Evolutionary conservation across 768 basidiomycete species (phyloP).

Genomic region (Favolaschia claudopus): DNA sequence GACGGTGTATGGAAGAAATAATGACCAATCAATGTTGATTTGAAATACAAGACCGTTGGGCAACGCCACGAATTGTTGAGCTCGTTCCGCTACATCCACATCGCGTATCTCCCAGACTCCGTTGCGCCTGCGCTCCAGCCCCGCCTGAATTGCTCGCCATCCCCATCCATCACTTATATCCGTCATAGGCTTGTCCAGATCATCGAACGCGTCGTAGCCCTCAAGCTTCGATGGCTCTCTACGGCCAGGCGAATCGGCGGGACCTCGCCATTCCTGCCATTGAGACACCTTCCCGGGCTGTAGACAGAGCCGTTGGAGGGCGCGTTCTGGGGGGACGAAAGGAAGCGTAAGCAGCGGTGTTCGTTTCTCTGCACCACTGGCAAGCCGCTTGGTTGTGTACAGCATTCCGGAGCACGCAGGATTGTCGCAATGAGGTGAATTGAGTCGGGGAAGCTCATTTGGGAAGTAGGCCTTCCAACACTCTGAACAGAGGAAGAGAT

Average conservation of each 20-base stretch:
- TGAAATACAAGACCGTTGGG: slow-evolving; percentile 29
- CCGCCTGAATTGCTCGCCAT: slow-evolving; percentile 33
- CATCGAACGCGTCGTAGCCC: slow-evolving; percentile 14
- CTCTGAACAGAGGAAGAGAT: slow-evolving; percentile 23
- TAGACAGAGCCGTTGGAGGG: slow-evolving; percentile 23
- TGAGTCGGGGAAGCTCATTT: slow-evolving; percentile 11
- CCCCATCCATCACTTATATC: slow-evolving; percentile 37
- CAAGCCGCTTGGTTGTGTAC: slow-evolving; percentile 19
- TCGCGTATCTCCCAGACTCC: slow-evolving; percentile 29
- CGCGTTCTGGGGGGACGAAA: slow-evolving; percentile 23
- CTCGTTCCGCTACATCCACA: slow-evolving; percentile 26
- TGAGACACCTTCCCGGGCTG: slow-evolving; percentile 33
- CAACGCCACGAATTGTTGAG: slow-evolving; percentile 33
- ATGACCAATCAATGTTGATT: slow-evolving; percentile 35
- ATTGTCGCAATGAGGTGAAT: not conserved
- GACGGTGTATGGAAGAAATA: not conserved
- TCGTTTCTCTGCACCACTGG: slow-evolving; percentile 14
- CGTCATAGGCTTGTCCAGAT: slow-evolving; percentile 14
- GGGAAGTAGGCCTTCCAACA: slow-evolving; percentile 31
- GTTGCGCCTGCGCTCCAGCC: slow-evolving; percentile 23
- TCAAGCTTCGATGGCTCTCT: slow-evolving; percentile 13
- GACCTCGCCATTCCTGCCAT: slow-evolving; percentile 31
- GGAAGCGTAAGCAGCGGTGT: slow-evolving; percentile 30
- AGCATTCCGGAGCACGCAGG: slow-evolving; percentile 22
- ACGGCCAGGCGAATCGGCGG: slow-evolving; percentile 25